A percentile compares a stretch with the other conserved stretches of the same genome.
Evolutionary conservation across 495 filamentous ascomycete genomes (phyloP).

Genomic region (Pyrenopolyporus hunteri): DNA sequence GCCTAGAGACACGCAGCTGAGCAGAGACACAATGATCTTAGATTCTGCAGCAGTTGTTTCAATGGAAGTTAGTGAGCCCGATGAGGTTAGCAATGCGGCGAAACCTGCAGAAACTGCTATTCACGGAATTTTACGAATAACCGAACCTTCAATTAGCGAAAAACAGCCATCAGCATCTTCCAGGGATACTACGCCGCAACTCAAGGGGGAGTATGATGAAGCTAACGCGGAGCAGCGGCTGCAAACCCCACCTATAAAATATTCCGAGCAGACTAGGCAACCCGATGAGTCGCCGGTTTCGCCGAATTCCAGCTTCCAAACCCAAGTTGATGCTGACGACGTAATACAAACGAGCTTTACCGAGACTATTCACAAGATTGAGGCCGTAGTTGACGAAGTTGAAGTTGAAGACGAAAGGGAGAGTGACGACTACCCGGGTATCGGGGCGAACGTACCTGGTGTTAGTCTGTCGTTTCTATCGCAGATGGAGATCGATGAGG

Average conservation of each 20-base stretch:
- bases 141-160: background rate
- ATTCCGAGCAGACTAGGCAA: background rate
- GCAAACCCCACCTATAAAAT: background rate
- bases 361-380: background rate
- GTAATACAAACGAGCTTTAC: slow-evolving; percentile 5
- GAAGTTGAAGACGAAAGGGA: background rate
- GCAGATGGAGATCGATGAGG: slow-evolving; percentile 41
- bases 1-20: slow-evolving; percentile 31
- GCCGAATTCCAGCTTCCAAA: slow-evolving; percentile 27
- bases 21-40: background rate
- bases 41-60: background rate
- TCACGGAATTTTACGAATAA: background rate
- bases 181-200: background rate
- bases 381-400: background rate
- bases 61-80: slow-evolving; percentile 18
- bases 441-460: slow-evolving; percentile 5
- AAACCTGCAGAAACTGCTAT: background rate
- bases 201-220: background rate
- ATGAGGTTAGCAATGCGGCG: background rate
- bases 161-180: background rate
- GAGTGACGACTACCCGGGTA: background rate
- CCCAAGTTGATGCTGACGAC: slow-evolving; percentile 25
- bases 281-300: slow-evolving; percentile 3
- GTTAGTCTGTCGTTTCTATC: slow-evolving; percentile 24
- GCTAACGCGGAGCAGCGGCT: background rate